Conservation (phyloP, 2,329 filamentous ascomycete species). For the Alternaria solani region DNA sequence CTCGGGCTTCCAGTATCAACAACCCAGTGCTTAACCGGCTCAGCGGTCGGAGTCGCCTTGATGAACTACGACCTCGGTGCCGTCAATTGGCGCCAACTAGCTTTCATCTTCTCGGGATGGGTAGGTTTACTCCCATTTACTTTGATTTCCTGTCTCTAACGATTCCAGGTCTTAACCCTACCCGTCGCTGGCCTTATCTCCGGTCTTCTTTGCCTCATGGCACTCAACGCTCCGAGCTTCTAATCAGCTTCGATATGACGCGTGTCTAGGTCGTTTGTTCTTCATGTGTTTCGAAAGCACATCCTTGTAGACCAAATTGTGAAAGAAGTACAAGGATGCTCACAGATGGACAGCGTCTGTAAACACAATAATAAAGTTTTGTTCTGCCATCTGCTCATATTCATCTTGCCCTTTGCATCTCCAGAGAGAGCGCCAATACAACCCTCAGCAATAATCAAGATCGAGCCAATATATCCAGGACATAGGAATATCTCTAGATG, state of each 20-base stretch:
- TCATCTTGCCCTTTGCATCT: no score
- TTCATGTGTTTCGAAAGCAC: background rate
- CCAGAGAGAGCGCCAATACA: constrained; percentile 52
- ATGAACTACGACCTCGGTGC: constrained; percentile 47
- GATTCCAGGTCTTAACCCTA: constrained; percentile 54
- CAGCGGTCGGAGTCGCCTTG: constrained; percentile 35
- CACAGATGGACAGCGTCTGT: background rate
- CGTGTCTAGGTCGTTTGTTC: background rate
- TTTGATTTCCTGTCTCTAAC: background rate
- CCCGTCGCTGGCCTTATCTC: constrained; percentile 53
- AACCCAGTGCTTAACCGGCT: constrained; percentile 62
- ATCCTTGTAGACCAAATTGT: background rate
- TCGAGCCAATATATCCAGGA: constrained; percentile 59
- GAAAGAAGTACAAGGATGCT: background rate
- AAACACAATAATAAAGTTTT: background rate
- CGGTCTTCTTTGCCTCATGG: constrained; percentile 53
- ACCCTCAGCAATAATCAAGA: constrained; percentile 63
- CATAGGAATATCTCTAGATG: constrained; percentile 48
- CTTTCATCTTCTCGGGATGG: constrained; percentile 47
- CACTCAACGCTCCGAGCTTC: constrained; percentile 54
- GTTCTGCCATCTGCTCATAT: background rate
- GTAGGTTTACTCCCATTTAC: background rate
- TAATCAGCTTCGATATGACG: constrained; percentile 1
- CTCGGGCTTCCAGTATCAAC: constrained; percentile 70
- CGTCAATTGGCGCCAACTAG: constrained; percentile 54